phyloP scores from a whole-genome alignment of 495 filamentous ascomycete genomes.

The Trichoderma gamsii region DNA sequence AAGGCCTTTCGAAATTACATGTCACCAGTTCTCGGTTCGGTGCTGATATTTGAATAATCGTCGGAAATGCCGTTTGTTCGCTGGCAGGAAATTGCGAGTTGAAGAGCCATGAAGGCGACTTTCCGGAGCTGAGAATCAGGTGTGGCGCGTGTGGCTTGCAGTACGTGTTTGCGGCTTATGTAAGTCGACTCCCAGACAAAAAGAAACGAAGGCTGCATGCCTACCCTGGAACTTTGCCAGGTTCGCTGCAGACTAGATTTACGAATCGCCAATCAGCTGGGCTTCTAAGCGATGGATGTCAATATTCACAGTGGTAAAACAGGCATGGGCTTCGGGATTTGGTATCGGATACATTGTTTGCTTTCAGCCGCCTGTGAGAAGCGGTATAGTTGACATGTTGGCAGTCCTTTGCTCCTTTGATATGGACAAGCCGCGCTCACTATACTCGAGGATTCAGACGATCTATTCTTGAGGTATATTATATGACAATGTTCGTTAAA shows the following conservation, averaged over 20 bases:
- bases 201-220: neutral
- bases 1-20: too few species aligned
- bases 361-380: neutral
- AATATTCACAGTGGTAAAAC: neutral
- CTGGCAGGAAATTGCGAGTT: neutral
- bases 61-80: neutral
- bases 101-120: neutral
- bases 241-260: neutral
- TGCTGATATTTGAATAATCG: too few species aligned
- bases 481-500: too few species aligned
- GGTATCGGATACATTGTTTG: neutral
- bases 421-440: too few species aligned
- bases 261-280: neutral
- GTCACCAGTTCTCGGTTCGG: too few species aligned
- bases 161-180: neutral
- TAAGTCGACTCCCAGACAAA: neutral
- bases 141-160: slow-evolving; percentile 6
- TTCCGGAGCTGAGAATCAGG: neutral
- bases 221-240: neutral
- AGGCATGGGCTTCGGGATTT: neutral
- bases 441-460: too few species aligned
- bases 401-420: too few species aligned
- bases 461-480: too few species aligned
- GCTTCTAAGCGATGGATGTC: neutral
- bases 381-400: neutral